Evolutionary conservation across 163 green algal species (phyloP).

Genomic region (Prototheca wickerhamii): DNA sequence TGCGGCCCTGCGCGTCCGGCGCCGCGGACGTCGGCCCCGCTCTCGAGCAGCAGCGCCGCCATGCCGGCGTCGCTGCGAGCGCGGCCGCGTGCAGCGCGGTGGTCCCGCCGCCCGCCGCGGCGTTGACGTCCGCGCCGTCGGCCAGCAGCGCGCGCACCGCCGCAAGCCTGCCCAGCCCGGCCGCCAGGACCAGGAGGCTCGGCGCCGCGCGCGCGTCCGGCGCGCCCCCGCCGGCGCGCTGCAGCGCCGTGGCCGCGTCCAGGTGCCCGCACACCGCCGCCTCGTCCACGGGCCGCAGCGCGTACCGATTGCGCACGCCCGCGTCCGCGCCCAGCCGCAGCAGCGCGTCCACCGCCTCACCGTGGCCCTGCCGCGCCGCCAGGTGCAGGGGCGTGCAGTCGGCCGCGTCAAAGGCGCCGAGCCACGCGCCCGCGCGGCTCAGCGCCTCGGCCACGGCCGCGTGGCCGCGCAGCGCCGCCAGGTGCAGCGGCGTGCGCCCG

Average conservation of each 20-base stretch:
- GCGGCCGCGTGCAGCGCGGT: not conserved
- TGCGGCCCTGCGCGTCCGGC: not conserved
- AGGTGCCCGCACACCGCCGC: constrained; percentile 38
- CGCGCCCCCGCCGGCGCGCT: constrained; percentile 4
- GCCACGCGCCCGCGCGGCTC: constrained; percentile 32
- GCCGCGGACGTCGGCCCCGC: not conserved
- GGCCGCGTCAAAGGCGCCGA: constrained; percentile 24
- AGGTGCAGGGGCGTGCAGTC: constrained; percentile 47
- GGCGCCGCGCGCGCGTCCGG: constrained; percentile 13
- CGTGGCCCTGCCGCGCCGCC: constrained; percentile 28
- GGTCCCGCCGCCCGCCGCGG: not conserved
- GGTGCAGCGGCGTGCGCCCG: constrained; percentile 38
- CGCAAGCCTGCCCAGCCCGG: constrained; percentile 25
- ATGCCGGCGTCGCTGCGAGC: not conserved
- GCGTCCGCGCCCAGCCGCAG: constrained; percentile 27
- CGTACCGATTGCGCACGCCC: constrained; percentile 39
- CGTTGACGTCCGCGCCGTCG: constrained; percentile 16
- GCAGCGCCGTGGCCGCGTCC: not conserved
- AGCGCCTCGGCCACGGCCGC: constrained; percentile 20
- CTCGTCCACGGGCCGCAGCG: constrained; percentile 42
- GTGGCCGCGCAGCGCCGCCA: constrained; percentile 32
- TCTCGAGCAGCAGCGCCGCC: constrained; percentile 2
- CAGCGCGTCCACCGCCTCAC: constrained; percentile 27
- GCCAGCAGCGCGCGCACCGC: constrained; percentile 32
- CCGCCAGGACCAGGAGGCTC: constrained; percentile 47